These are phyloP conservation scores for Globisporangium abappressorium DNA, from an alignment of 352 stramenopile genomes.

Conservation along the genomic window DNA sequence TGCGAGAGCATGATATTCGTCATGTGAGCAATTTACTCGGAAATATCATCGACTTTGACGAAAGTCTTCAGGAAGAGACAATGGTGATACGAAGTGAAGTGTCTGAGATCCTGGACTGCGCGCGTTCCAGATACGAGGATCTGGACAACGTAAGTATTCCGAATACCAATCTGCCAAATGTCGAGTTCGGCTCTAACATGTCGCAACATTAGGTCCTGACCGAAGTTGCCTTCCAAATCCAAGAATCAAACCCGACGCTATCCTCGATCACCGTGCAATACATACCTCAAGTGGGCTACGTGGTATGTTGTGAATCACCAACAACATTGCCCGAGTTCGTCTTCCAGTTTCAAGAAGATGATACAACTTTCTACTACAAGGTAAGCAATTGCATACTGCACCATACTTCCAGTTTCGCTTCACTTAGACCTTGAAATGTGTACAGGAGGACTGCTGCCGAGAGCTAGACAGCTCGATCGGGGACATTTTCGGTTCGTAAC, in stretches of 20 bases:
- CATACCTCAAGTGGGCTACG: slow-evolving; percentile 85
- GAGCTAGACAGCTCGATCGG: slow-evolving; percentile 80
- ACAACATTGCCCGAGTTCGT: slow-evolving; percentile 72
- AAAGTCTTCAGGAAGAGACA: slow-evolving; percentile 53
- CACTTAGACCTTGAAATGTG: neutral
- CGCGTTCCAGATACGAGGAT: slow-evolving; percentile 69
- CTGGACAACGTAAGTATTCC: slow-evolving; percentile 66
- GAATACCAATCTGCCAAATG: too few species aligned
- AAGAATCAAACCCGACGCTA: slow-evolving; percentile 67
- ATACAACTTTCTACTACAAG: slow-evolving; percentile 87
- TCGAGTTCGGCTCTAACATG: neutral
- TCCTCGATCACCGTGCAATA: slow-evolving; percentile 83
- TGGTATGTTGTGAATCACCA: slow-evolving; percentile 72
- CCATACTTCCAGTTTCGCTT: neutral
- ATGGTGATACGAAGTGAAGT: slow-evolving; percentile 72
- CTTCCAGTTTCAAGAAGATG: slow-evolving; percentile 88
- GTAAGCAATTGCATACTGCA: slow-evolving; percentile 18
- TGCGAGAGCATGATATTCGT: slow-evolving; percentile 39
- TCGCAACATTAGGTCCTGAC: slow-evolving; percentile 57
- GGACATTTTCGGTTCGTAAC: slow-evolving; percentile 67
- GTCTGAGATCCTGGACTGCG: slow-evolving; percentile 66
- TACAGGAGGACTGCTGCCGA: slow-evolving; percentile 68
- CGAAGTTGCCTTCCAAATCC: slow-evolving; percentile 79
- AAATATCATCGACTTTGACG: slow-evolving; percentile 84
- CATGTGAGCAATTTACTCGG: slow-evolving; percentile 76